Evolutionary conservation across 768 basidiomycete genomes (phyloP).

Genomic region (Antrodiella citrinella): DNA sequence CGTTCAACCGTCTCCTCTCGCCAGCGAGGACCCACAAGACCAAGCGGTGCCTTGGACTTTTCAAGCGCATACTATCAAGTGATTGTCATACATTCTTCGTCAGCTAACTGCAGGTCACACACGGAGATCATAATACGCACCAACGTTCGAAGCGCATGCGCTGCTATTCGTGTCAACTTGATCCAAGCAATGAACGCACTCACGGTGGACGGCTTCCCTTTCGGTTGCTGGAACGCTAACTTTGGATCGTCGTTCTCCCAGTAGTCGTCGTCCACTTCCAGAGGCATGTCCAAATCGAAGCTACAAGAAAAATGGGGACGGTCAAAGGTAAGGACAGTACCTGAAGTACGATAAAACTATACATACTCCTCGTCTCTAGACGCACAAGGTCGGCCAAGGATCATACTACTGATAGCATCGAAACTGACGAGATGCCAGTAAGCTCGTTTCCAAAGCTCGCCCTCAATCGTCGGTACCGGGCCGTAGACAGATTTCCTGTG

Average conservation of each 20-base stretch:
- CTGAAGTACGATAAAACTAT: neutral
- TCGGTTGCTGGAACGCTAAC: constrained; percentile 38
- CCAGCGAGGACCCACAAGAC: constrained; percentile 18
- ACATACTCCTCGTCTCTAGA: constrained; percentile 68
- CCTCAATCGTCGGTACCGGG: constrained; percentile 37
- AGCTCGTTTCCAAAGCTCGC: constrained; percentile 72
- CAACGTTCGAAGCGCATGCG: constrained; percentile 35
- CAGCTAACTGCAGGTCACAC: too few species aligned
- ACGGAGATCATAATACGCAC: constrained; percentile 26
- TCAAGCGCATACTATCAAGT: constrained; percentile 29
- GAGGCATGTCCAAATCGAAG: constrained; percentile 40
- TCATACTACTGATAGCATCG: constrained; percentile 36
- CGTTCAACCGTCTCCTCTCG: constrained; percentile 30
- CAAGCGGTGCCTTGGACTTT: constrained; percentile 20
- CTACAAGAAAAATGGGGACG: constrained; percentile 19
- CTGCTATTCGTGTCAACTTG: constrained; percentile 38
- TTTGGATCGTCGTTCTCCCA: constrained; percentile 35
- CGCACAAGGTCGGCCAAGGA: constrained; percentile 54
- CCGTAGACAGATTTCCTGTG: constrained; percentile 59
- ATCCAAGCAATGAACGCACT: constrained; percentile 34
- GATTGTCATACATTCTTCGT: neutral
- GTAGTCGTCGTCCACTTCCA: constrained; percentile 50
- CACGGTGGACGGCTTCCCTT: constrained; percentile 29
- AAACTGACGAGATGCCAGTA: constrained; percentile 49
- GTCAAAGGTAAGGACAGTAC: neutral